Conservation (phyloP, 2,329 filamentous ascomycete species). For the Trichoderma aggressivum region DNA sequence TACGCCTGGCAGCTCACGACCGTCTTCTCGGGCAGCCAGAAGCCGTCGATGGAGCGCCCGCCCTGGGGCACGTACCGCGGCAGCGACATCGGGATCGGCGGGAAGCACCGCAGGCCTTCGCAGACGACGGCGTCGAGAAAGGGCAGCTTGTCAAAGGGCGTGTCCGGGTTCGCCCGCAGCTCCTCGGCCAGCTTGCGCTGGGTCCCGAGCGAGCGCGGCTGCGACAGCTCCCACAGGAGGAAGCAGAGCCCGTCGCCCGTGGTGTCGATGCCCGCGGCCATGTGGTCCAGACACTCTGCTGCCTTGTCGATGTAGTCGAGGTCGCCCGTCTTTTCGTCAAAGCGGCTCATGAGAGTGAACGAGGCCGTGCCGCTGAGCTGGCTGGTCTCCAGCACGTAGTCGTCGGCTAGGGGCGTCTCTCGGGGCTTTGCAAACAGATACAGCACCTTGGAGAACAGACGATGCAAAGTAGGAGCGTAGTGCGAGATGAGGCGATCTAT, state of each 20-base stretch:
- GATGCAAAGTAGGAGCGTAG: conserved; percentile 53
- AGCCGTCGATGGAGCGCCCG: conserved; percentile 54
- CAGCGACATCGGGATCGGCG: conserved; percentile 65
- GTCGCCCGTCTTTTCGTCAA: conserved; percentile 48
- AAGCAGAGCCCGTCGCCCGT: conserved; percentile 68
- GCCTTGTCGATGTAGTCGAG: conserved; percentile 55
- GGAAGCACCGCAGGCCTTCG: conserved; percentile 60
- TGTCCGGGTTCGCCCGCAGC: conserved; percentile 40
- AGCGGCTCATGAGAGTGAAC: conserved; percentile 58
- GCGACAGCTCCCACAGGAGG: conserved; percentile 68
- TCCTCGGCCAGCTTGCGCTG: conserved; percentile 55
- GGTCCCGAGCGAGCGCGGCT: conserved; percentile 48
- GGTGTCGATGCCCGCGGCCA: conserved; percentile 70
- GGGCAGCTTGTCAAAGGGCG: conserved; percentile 47
- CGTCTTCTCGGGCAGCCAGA: conserved; percentile 50
- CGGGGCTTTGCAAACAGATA: conserved; percentile 52
- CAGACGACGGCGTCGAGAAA: conserved; percentile 62
- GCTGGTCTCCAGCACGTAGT: conserved; percentile 54
- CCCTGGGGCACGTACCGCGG: conserved; percentile 55
- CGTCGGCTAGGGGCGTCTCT: conserved; percentile 55
- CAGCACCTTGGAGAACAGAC: conserved; percentile 44
- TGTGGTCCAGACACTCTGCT: conserved; percentile 68
- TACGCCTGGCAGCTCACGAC: conserved; percentile 61
- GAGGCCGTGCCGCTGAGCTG: conserved; percentile 43
- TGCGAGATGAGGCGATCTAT: conserved; percentile 57